Conservation (phyloP, 225 moss, liverwort and hornwort species). For the Pseudoscleropodium purum region DNA sequence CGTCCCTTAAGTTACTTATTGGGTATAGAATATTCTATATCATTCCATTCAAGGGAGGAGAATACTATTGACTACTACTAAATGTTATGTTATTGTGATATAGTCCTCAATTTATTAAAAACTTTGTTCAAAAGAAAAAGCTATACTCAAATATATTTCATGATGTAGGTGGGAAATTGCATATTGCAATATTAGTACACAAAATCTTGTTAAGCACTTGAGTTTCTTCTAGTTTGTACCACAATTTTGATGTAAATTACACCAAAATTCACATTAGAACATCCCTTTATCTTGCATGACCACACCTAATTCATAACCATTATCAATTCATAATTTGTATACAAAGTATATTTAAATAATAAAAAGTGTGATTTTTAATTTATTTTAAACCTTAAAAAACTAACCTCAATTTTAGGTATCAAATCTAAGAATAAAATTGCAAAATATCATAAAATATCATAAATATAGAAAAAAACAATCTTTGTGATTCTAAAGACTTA, state of each 20-base stretch:
- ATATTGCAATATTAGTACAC: fast-evolving
- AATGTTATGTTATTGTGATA: too few relatives aligned
- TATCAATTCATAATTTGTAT: not conserved
- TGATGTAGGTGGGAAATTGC: not conserved
- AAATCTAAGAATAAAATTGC: too few relatives aligned
- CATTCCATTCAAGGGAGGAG: too few relatives aligned
- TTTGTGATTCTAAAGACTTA: too few relatives aligned
- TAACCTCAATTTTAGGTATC: not conserved
- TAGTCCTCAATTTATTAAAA: not conserved
- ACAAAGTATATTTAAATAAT: not conserved
- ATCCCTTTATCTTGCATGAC: not conserved
- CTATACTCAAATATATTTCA: not conserved
- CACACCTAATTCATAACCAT: not conserved
- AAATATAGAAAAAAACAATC: too few relatives aligned
- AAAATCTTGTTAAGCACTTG: too few relatives aligned
- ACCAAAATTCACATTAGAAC: not conserved
- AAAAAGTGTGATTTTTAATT: not conserved
- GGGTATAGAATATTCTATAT: too few relatives aligned
- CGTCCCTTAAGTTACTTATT: too few relatives aligned
- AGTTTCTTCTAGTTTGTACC: not conserved
- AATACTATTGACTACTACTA: too few relatives aligned
- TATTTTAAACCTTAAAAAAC: not conserved
- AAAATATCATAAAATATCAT: too few relatives aligned
- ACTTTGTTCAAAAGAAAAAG: not conserved
- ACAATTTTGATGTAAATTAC: not conserved